These are phyloP conservation scores for Microstroma glucosiphilum DNA, from an alignment of 1,284 basidiomycete genomes.

Conservation along the genomic window DNA sequence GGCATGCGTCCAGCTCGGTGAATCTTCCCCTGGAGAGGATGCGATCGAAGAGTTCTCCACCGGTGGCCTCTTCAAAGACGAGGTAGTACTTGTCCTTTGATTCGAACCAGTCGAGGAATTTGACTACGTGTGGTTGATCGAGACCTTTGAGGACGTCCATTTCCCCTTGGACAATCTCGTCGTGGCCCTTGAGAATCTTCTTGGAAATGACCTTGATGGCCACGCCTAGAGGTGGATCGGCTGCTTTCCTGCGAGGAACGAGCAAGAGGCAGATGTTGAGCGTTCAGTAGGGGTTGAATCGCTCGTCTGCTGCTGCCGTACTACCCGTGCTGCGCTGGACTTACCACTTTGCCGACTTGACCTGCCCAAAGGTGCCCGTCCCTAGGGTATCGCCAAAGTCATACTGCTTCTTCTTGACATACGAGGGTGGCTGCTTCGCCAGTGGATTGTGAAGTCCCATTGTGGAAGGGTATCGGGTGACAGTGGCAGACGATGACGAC, in stretches of 20 bases:
- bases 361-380: conserved; percentile 47
- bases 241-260: conserved; percentile 9
- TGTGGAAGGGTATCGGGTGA: background rate
- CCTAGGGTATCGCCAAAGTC: conserved; percentile 47
- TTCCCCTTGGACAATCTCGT: conserved; percentile 46
- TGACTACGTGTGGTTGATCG: conserved; percentile 57
- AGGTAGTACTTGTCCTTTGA: conserved; percentile 50
- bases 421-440: conserved; percentile 34
- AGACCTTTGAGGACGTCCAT: conserved; percentile 48
- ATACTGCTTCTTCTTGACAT: conserved; percentile 48
- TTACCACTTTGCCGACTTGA: conserved; percentile 33
- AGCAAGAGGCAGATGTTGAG: no score
- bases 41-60: conserved; percentile 52
- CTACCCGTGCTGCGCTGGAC: no score
- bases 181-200: conserved; percentile 41
- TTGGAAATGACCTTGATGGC: conserved; percentile 50
- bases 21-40: conserved; percentile 46
- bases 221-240: conserved; percentile 37
- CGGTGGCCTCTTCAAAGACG: conserved; percentile 52
- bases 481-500: no score
- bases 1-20: conserved; percentile 48
- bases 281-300: no score
- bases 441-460: conserved; percentile 38
- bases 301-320: no score
- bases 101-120: conserved; percentile 51